phyloP scores from a whole-genome alignment of 2,329 filamentous ascomycete genomes.

The Fusarium sterilihyphosum region DNA sequence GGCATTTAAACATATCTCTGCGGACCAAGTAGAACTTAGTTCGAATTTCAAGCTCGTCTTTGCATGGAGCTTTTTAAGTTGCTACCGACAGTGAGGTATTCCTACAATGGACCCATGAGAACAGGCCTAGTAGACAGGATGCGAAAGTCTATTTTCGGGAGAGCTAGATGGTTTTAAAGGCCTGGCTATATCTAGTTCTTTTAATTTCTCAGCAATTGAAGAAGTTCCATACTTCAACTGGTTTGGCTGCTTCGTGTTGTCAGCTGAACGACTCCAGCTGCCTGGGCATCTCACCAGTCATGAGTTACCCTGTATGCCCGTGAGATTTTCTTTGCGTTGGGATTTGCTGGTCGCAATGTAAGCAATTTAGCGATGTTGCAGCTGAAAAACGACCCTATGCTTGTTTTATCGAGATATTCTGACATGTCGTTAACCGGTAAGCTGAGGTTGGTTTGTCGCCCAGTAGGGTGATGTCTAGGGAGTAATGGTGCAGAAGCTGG shows the following conservation, averaged over 20 bases:
- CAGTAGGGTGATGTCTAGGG: no score
- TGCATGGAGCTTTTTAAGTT: no score
- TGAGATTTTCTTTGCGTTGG: no score
- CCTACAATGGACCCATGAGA: accelerated
- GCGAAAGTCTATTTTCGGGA: accelerated
- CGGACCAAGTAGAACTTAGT: no score
- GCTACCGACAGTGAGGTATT: not conserved
- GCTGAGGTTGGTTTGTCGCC: not conserved
- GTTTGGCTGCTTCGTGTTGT: not conserved
- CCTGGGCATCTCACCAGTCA: accelerated
- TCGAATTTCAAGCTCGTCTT: no score
- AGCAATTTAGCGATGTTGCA: not conserved
- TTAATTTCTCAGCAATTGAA: accelerated
- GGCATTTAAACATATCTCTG: no score
- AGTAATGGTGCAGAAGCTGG: not conserved
- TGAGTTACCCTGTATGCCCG: not conserved
- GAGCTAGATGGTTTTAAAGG: accelerated
- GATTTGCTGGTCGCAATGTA: not conserved
- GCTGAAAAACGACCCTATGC: not conserved
- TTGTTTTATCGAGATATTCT: not conserved
- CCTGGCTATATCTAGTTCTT: accelerated
- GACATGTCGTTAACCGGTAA: not conserved
- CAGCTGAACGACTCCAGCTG: not conserved
- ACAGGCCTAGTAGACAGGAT: accelerated
- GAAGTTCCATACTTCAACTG: not conserved